phyloP scores from a whole-genome alignment of 257 asterid genomes.

The Salvia miltiorrhiza region DNA sequence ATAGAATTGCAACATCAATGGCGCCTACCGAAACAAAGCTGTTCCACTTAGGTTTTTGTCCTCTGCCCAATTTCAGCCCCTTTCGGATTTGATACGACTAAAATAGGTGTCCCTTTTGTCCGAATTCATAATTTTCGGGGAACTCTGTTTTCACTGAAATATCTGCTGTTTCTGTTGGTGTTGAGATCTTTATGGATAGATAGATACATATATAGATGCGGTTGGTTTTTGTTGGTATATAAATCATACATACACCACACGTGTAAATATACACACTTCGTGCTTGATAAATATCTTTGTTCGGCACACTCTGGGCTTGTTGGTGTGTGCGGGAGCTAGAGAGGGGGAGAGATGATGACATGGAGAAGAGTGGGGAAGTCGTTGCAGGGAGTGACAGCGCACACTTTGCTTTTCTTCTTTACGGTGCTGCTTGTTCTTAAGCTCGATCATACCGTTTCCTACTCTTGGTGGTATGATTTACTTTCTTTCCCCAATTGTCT shows the following conservation, averaged over 20 bases:
- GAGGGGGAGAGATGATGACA: slow-evolving; percentile 68
- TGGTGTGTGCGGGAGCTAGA: no score
- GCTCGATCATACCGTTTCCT: slow-evolving; percentile 63
- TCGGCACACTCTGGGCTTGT: slow-evolving; percentile 14
- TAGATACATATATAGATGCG: neutral
- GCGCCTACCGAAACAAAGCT: slow-evolving; percentile 14
- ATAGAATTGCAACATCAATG: neutral
- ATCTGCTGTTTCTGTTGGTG: neutral
- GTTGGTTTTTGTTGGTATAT: neutral
- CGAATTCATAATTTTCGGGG: neutral
- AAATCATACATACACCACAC: no score
- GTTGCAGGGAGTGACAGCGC: slow-evolving; percentile 80
- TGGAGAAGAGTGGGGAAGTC: slow-evolving; percentile 94
- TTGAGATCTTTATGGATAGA: neutral
- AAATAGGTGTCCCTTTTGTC: slow-evolving; percentile 8
- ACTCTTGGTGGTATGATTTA: slow-evolving; percentile 84
- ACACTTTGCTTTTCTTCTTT: slow-evolving; percentile 58
- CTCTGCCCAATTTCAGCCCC: slow-evolving; percentile 12
- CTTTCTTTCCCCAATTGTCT: neutral
- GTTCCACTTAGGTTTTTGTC: slow-evolving; percentile 18
- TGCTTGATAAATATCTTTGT: neutral
- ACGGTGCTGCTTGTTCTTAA: slow-evolving; percentile 75
- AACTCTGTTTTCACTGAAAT: slow-evolving; percentile 9
- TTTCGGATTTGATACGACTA: neutral
- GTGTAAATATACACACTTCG: neutral